A percentile compares a stretch with the other conserved stretches of the same genome.
Conservation (phyloP, 2,329 filamentous ascomycete species). For the Purpureocillium lavendulum region DNA sequence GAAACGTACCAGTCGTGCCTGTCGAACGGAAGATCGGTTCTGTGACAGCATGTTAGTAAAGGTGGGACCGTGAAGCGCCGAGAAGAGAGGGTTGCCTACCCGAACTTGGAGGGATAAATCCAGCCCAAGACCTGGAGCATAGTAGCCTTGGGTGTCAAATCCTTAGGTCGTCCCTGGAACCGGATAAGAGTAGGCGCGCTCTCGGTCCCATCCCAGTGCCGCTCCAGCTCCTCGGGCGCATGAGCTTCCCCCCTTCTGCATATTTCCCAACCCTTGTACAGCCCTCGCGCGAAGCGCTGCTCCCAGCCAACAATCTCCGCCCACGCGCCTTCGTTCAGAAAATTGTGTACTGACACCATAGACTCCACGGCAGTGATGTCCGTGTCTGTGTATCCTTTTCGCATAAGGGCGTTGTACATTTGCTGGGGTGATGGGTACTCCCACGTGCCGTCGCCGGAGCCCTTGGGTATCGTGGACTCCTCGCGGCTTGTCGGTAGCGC, state of each 20-base stretch:
- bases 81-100: constrained; percentile 38
- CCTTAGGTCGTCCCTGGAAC: constrained; percentile 83
- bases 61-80: background rate
- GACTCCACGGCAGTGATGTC: constrained; percentile 87
- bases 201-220: constrained; percentile 44
- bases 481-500: constrained; percentile 74
- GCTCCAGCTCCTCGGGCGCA: constrained; percentile 30
- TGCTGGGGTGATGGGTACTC: constrained; percentile 98
- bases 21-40: constrained; percentile 83
- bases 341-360: constrained; percentile 98
- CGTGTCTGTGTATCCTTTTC: constrained; percentile 93
- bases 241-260: constrained; percentile 69
- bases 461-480: constrained; percentile 83
- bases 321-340: constrained; percentile 96
- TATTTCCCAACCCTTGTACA: constrained; percentile 63
- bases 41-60: constrained; percentile 20
- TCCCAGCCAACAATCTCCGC: constrained; percentile 93
- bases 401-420: constrained; percentile 97
- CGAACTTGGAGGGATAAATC: constrained; percentile 73
- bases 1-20: constrained; percentile 95
- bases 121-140: constrained; percentile 74
- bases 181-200: constrained; percentile 66
- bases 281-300: constrained; percentile 67
- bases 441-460: constrained; percentile 73
- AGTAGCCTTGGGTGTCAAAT: constrained; percentile 84